Conservation (phyloP, 371 early-diverging fungal genomes). For the Smittium mucronatum region DNA sequence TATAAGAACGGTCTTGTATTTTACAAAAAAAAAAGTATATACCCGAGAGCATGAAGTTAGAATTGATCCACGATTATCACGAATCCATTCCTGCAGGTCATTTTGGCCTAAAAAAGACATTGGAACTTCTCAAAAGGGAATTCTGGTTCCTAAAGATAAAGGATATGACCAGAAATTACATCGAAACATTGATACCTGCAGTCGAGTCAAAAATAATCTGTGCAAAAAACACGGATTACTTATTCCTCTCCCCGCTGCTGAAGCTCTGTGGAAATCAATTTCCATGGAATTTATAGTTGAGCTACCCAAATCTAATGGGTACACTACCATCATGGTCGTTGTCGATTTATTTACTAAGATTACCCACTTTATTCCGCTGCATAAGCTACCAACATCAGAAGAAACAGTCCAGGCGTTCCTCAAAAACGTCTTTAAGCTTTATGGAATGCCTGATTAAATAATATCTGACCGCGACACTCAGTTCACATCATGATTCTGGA, state of each 20-base stretch:
- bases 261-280: constrained; percentile 32
- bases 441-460: constrained; percentile 6
- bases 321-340: constrained; percentile 33
- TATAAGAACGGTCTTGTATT: too few species aligned
- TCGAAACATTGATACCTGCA: constrained; percentile 5
- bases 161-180: background rate
- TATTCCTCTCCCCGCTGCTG: constrained; percentile 29
- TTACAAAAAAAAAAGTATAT: too few species aligned
- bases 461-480: constrained; percentile 10
- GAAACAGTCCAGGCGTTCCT: background rate
- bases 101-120: constrained; percentile 8
- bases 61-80: background rate
- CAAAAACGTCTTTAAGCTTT: background rate
- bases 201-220: background rate
- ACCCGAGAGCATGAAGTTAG: background rate
- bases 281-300: constrained; percentile 38
- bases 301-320: constrained; percentile 27
- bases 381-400: constrained; percentile 15
- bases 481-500: constrained; percentile 12
- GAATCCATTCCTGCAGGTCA: background rate
- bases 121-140: constrained; percentile 1
- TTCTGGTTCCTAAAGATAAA: constrained; percentile 4
- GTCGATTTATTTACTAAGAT: constrained; percentile 37
- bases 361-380: constrained; percentile 32
- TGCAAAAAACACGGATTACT: constrained; percentile 24